Percentiles rank a stretch among this genome's conserved stretches.
Conservation (phyloP, 331 rosid genomes). For the Spiraea crenata region DNA sequence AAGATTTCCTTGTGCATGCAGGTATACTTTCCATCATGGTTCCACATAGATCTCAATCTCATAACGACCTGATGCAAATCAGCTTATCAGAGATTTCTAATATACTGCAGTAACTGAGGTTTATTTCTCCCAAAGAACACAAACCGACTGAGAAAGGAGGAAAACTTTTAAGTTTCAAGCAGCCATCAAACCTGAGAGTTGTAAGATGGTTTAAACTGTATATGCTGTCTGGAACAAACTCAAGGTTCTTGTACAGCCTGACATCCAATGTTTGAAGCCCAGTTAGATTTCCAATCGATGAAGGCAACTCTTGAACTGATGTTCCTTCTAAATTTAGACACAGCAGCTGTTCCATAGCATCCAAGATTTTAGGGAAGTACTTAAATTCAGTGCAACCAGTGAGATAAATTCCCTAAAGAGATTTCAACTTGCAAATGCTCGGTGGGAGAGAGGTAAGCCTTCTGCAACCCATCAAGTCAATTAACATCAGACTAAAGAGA, state of each 20-base stretch:
- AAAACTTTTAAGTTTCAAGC: constrained; percentile 21
- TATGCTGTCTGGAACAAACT: neutral
- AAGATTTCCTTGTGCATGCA: constrained; percentile 29
- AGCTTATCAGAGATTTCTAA: constrained; percentile 27
- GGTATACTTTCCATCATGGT: constrained; percentile 27
- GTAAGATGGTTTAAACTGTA: constrained; percentile 8
- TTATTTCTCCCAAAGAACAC: constrained; percentile 20
- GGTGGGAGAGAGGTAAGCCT: neutral
- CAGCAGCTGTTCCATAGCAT: neutral
- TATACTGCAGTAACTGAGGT: neutral
- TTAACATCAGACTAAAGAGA: no score
- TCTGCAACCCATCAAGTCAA: no score
- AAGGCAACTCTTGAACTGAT: constrained; percentile 5
- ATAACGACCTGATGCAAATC: constrained; percentile 23
- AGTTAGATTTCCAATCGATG: neutral
- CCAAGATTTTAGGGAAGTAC: neutral
- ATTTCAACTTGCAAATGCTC: neutral
- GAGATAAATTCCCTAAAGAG: neutral
- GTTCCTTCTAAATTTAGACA: neutral
- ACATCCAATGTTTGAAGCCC: constrained; percentile 5
- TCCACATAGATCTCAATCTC: constrained; percentile 20
- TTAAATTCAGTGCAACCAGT: neutral
- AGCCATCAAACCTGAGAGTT: constrained; percentile 18
- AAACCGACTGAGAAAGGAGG: constrained; percentile 9
- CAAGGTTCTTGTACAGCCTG: neutral